Base-by-base conservation (phyloP, 192 early-diverging fungal species). In the Coemansia sp. region DNA sequence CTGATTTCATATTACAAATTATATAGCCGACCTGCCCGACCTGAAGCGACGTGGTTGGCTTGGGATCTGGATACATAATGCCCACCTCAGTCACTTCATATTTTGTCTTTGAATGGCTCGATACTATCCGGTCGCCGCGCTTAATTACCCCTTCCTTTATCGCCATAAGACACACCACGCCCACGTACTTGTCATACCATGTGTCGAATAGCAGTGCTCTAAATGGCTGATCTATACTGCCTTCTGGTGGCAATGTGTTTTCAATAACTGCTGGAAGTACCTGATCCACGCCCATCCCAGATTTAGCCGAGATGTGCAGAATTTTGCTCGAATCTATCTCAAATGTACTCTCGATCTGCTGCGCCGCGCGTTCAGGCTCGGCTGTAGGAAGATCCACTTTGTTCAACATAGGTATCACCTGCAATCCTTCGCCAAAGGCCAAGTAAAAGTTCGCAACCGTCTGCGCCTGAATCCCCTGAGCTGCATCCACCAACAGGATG, bases 151-250 rank as follows among this genome's bases (percentile, higher is more conserved):
- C 96, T 75, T 96, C 91, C 20, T 86, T 80, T 5, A 98, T 82
- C 5, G 92, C 91, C 68, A 98, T 72, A 64, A 98, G 74, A 66
- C 92, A 96, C 19, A 98, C 86, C n/a, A 97, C 96, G 28, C 96
- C 96, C 0, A 94, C 86, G 71, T 95, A 98, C n/a, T 85, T 85
- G 68, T 98, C 94, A 69, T 96, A 94, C 94, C 94, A 98, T 20
- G 89, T 91, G 65, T 98, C 96, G 63, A 98, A 98, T 30, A 98
- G 68, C n/a, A 98, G 80, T 2, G 87, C 87, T 55, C 87, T 86
- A 60, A 98, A 87, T 13, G 92, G 87, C 50, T 72, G 81, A 2
- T 74, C 70, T 7, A 71, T 58, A 60, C 82, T 77, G 16, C 87
- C 91, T 8, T 36, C 55, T 6, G 94, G 94, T 79, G 85, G 75